Evolutionary conservation across 2,329 filamentous ascomycete species (phyloP).

Genomic region (Albophoma yamanashiensis): DNA sequence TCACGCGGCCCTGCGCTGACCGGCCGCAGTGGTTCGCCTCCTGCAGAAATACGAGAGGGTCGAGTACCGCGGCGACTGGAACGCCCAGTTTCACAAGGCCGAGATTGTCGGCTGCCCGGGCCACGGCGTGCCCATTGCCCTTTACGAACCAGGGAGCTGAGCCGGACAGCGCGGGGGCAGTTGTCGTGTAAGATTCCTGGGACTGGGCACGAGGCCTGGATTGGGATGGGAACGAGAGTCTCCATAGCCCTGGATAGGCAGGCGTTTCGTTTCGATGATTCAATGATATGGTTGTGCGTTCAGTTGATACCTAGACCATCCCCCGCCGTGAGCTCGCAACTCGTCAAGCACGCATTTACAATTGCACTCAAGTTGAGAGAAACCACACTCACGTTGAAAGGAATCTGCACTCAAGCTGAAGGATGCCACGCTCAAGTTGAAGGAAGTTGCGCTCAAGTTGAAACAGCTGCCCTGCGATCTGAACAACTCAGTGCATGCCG

Average conservation of each 20-base stretch:
- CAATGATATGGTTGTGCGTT: not conserved
- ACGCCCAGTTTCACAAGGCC: slow-evolving; percentile 30
- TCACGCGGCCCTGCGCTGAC: not conserved
- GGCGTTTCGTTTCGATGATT: too few relatives aligned
- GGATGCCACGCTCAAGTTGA: too few relatives aligned
- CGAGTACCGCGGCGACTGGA: slow-evolving; percentile 35
- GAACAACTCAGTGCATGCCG: not conserved
- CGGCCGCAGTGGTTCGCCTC: slow-evolving; percentile 31
- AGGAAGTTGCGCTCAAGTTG: too few relatives aligned
- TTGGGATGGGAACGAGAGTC: not conserved
- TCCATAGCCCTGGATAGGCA: not conserved
- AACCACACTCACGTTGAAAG: too few relatives aligned
- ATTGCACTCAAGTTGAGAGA: not conserved
- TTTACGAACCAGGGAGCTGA: slow-evolving; percentile 18
- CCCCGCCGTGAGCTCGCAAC: not conserved
- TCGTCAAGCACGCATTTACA: not conserved
- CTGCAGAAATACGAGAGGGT: slow-evolving; percentile 49
- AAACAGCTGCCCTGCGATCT: not conserved
- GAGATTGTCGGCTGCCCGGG: slow-evolving; percentile 33
- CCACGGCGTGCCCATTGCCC: slow-evolving; percentile 28
- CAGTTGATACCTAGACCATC: not conserved
- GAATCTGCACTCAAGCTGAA: too few relatives aligned
- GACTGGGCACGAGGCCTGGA: not conserved
- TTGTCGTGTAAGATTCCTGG: not conserved
- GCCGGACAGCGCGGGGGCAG: not conserved